Base-by-base conservation (phyloP, 768 basidiomycete genomes). In the Chalciporus sphaerocephalus region DNA sequence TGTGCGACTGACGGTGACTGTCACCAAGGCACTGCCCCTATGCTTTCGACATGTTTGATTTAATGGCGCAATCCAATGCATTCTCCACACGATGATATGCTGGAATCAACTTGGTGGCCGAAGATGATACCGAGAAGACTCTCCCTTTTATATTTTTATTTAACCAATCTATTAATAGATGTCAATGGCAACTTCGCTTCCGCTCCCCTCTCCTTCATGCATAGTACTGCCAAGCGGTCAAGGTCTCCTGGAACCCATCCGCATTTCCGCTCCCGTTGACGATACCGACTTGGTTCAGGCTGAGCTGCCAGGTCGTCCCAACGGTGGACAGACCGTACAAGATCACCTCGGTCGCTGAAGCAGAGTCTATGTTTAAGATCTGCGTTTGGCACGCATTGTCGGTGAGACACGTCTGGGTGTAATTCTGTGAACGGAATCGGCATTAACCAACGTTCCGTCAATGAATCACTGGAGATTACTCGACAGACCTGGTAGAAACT, bases 361-460 rank as follows among this genome's bases (percentile, higher is more conserved):
- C 46, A n/a, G 54, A 55, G 54, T 70, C 72, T 37, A 76, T 58
- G 52, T 68, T 62, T 50, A 70, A 47, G 35, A 74, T 64, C 51
- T 74, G 72, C 6, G 35, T 32, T 54, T 88, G 85, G 61, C 85
- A 88, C 30, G 56, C 70, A 27, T 54, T 57, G 3, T 62, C 63
- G 17, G 53, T 46, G 30, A 78, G 18, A 55, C 85, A 86, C 4
- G 64, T 57, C 59, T 79, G 71, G 22, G 37, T 54, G 60, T 80
- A 87, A 58, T 75, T 76, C 74, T 83, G 55, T 37, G 4, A 16
- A 22, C 10, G 28, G 6, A 16, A 20, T 33, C 15, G 22, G 23
- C 15, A 13, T 21, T 12, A 24, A 2, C 11, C 13, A 9, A 5
- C 11, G 28, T 6, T 24, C 15, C 3, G 17, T 18, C 15, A 25